Percentiles rank a stretch among this genome's conserved stretches.
These are phyloP conservation scores for Solanum sparsipilum DNA, from an alignment of 257 asterid species.

Conservation along the genomic window DNA sequence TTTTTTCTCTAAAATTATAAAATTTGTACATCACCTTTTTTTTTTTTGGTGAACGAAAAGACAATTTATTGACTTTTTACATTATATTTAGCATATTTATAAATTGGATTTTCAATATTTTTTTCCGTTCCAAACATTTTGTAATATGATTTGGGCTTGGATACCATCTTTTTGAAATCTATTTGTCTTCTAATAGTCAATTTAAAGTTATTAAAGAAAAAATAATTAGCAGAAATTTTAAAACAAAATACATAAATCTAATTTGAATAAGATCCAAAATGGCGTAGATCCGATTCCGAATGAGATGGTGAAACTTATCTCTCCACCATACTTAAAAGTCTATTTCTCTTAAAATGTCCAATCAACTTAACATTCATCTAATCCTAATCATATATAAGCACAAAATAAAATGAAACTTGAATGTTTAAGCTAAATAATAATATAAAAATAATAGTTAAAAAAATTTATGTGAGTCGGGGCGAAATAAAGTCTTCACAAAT, in stretches of 20 bases:
- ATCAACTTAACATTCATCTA: background rate
- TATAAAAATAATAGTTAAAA: background rate
- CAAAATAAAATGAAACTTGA: background rate
- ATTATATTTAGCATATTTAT: background rate
- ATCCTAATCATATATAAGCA: background rate
- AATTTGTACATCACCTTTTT: background rate
- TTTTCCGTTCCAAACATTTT: background rate
- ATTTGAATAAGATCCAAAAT: background rate
- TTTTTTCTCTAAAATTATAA: background rate
- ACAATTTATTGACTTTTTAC: background rate
- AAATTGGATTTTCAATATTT: background rate
- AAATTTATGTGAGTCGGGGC: too few species aligned
- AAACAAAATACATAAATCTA: background rate
- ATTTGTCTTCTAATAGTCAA: background rate
- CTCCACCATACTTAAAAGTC: background rate
- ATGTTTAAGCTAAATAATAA: background rate
- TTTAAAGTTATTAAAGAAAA: background rate
- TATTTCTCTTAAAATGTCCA: background rate
- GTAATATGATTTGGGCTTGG: background rate
- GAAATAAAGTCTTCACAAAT: background rate
- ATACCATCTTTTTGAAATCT: background rate
- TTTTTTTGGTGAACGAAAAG: background rate
- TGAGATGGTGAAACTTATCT: too few species aligned
- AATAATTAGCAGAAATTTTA: background rate
- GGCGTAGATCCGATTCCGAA: background rate